A percentile compares a stretch with the other conserved stretches of the same genome.
These are phyloP conservation scores for Cubamyces lactineus DNA, from an alignment of 768 basidiomycete species.

Conservation along the genomic window DNA sequence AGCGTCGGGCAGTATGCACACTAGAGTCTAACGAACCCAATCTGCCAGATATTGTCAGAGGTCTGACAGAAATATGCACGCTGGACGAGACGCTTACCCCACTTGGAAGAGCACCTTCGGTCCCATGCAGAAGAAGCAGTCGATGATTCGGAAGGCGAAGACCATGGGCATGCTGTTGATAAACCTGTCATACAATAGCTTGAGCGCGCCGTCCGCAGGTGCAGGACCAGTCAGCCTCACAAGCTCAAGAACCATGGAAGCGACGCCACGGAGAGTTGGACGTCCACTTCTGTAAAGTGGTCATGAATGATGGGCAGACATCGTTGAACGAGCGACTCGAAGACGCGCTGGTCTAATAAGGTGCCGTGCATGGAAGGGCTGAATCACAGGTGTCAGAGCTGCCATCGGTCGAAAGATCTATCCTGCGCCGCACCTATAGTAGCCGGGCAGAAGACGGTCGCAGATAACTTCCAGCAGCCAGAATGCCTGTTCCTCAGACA, in stretches of 20 bases:
- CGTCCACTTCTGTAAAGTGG: constrained; percentile 88
- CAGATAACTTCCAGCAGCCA: constrained; percentile 96
- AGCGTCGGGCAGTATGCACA: constrained; percentile 26
- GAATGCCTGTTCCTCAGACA: constrained; percentile 99
- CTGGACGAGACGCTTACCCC: constrained; percentile 59
- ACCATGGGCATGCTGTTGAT: constrained; percentile 97
- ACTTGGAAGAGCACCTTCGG: constrained; percentile 99
- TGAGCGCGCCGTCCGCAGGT: neutral
- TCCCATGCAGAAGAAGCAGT: constrained; percentile 99
- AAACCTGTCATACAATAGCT: constrained; percentile 51
- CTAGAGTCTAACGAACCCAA: constrained; percentile 50
- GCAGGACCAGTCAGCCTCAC: constrained; percentile 53
- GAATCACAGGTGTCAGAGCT: neutral
- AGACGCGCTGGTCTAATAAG: constrained; percentile 96
- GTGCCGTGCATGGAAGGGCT: constrained; percentile 99
- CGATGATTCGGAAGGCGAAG: constrained; percentile 96
- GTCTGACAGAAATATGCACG: neutral
- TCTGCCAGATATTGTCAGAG: constrained; percentile 36
- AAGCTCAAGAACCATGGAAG: constrained; percentile 98
- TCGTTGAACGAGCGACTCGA: constrained; percentile 88
- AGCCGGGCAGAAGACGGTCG: constrained; percentile 93
- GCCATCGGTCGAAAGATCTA: neutral
- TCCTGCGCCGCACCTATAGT: constrained; percentile 72
- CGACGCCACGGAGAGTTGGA: constrained; percentile 95
- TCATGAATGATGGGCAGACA: constrained; percentile 94